Percentiles rank a stretch among this genome's conserved stretches.
Evolutionary conservation across 2,329 filamentous ascomycete species (phyloP).

Genomic region (Pseudogymnoascus sp.): DNA sequence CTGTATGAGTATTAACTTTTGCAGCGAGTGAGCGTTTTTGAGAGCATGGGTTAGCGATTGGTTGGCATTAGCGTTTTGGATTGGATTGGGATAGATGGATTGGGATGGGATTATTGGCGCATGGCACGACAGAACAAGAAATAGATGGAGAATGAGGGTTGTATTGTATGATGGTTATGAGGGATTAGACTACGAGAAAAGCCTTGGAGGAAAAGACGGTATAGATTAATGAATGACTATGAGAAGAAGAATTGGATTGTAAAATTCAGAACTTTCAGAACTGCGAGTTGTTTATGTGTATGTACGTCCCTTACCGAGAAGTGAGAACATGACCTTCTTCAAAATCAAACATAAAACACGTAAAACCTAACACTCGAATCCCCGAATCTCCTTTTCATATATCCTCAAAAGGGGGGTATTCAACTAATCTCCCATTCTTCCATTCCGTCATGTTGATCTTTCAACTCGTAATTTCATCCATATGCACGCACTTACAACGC

Average conservation of each 20-base stretch:
- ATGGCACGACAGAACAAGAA: neutral
- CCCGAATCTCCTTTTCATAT: neutral
- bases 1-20: neutral
- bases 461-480: neutral
- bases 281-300: neutral
- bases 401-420: neutral
- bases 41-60: slow-evolving; percentile 1
- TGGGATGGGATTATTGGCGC: neutral
- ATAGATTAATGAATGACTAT: neutral
- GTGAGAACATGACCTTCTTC: too few species aligned
- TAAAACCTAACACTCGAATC: neutral
- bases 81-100: neutral
- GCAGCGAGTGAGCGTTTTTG: neutral
- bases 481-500: neutral
- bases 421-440: neutral
- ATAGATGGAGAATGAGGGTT: neutral
- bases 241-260: neutral
- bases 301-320: too few species aligned
- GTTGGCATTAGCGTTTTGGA: neutral
- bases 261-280: neutral
- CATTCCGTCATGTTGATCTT: neutral
- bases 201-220: neutral
- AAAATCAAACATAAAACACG: neutral
- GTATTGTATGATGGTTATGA: neutral
- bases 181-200: neutral